phyloP scores from a whole-genome alignment of 202 grass and related monocot genomes.

The Panicum virgatum region DNA sequence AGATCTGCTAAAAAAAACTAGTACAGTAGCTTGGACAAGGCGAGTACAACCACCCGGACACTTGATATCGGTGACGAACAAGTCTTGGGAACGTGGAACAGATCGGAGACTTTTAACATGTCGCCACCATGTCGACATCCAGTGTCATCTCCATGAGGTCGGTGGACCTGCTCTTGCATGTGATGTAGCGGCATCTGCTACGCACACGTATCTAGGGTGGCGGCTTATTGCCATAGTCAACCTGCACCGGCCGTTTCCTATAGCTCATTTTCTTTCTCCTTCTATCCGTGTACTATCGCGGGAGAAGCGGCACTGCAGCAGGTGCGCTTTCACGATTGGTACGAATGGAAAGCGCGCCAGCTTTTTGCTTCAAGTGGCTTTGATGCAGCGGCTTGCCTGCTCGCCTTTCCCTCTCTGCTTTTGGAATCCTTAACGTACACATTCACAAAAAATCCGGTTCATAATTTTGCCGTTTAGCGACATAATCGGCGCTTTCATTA shows the following conservation, averaged over 20 bases:
- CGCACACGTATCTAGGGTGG: not conserved
- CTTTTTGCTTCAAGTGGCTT: not conserved
- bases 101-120: constrained; percentile 12
- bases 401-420: not conserved
- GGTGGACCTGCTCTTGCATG: not conserved
- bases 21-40: not conserved
- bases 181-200: not conserved
- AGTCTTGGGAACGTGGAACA: constrained; percentile 1
- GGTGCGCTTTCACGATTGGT: not conserved
- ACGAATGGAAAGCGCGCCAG: not conserved
- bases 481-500: not conserved
- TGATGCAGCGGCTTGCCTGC: not conserved
- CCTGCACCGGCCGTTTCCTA: not conserved
- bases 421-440: not conserved
- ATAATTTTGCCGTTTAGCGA: not conserved
- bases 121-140: constrained; percentile 32
- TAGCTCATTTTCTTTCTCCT: not conserved
- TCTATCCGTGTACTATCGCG: not conserved
- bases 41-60: not conserved
- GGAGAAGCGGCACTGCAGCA: not conserved
- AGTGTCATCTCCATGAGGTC: not conserved
- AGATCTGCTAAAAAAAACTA: no score
- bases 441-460: not conserved
- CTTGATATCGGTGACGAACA: not conserved
- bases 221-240: not conserved